These are phyloP conservation scores for Zanthoxylum bungeanum DNA, from an alignment of 345 rosid species.

Conservation along the genomic window DNA sequence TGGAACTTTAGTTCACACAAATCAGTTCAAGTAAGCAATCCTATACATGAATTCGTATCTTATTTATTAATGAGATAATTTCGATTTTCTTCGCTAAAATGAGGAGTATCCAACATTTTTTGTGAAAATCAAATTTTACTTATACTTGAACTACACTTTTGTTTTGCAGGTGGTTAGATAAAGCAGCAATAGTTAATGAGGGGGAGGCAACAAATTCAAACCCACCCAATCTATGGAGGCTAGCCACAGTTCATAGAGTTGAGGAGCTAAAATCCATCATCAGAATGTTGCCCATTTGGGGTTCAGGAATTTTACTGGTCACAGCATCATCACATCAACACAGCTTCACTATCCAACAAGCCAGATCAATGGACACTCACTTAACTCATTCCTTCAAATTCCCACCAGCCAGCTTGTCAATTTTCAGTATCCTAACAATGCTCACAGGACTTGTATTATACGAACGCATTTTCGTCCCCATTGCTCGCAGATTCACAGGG, in stretches of 20 bases:
- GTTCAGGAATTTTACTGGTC: constrained; percentile 46
- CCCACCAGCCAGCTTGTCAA: constrained; percentile 55
- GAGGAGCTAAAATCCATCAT: constrained; percentile 62
- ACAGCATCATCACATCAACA: constrained; percentile 46
- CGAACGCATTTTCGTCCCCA: constrained; percentile 54
- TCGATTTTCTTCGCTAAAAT: too few relatives aligned
- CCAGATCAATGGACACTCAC: constrained; percentile 60
- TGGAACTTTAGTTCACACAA: constrained; percentile 52
- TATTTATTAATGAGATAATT: too few relatives aligned
- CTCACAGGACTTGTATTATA: constrained; percentile 41
- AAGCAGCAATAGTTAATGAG: constrained; percentile 45
- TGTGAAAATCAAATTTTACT: too few relatives aligned
- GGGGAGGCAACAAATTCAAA: constrained; percentile 21
- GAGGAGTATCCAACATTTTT: too few relatives aligned
- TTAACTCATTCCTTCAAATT: constrained; percentile 48
- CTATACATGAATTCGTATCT: too few relatives aligned
- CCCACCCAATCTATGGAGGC: constrained; percentile 43
- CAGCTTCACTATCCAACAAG: constrained; percentile 59
- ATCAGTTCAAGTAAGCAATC: constrained; percentile 50
- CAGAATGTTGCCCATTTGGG: constrained; percentile 62
- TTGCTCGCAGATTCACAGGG: constrained; percentile 40
- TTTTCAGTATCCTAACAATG: constrained; percentile 43
- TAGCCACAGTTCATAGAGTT: constrained; percentile 55
- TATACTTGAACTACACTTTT: too few relatives aligned
- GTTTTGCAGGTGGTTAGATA: constrained; percentile 54